Base-by-base conservation (phyloP, 1,139 yeast genomes). In the Pichia sp. region DNA sequence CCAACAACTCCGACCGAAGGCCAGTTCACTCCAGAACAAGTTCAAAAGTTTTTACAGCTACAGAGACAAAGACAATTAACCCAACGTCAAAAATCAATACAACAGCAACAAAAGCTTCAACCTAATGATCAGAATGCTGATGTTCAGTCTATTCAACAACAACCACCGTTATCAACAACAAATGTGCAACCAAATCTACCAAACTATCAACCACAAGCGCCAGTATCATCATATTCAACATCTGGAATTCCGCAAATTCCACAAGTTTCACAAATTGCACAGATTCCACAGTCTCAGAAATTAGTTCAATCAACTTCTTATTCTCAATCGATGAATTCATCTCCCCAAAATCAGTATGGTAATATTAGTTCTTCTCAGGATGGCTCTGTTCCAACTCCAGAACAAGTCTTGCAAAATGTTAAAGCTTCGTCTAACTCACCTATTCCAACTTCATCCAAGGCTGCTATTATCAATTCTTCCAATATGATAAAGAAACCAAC, bases 21-120 rank as follows among this genome's bases (percentile, higher is more conserved):
- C 1, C 78, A 78, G 6, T 74, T 76, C 47, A 74, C 81, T 0
- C 72, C 73, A 18, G 82, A 78, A 53, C 83, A 78, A 55, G 66
- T 78, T 18, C 83, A 78, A 56, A 78, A 75, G 49, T 62, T 77
- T 36, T 61, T 78, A 42, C 81, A 76, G 49, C 60, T 74, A 39
- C 81, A 76, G 56, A 73, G 76, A 50, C 81, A 77, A 53, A 67
- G 80, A 50, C 68, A 78, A 50, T 53, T 76, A 56, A 66, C 55
- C 18, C 59, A 55, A 41, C 46, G 50, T n/a, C 57, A 53, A 32
- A 53, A 43, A 44, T 54, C 37, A 51, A 50, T 32, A 48, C 51
- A 37, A 38, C 35, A 48, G 37, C 56, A 58, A 38, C 56, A 53
- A 37, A 31, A 18, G 18, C 18, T 11, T 10, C 34, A 26, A 51